Conservation (phyloP, 2,329 filamentous ascomycete genomes). For the Monilinia laxa region DNA sequence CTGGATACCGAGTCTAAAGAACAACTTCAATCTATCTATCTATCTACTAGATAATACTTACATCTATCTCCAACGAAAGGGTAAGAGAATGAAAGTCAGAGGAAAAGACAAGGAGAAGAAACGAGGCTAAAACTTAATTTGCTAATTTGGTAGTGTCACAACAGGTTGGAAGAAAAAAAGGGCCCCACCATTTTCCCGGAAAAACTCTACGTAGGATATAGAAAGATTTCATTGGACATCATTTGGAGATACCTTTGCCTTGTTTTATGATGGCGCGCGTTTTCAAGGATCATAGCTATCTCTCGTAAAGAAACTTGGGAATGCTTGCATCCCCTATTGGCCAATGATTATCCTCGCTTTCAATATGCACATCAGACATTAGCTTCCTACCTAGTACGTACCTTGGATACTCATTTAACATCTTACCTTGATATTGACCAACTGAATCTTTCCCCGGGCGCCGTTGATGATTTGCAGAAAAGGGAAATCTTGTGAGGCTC, state of each 20-base stretch:
- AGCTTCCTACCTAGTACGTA: neutral
- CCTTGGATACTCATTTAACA: neutral
- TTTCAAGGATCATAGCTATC: neutral
- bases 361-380: slow-evolving; percentile 21
- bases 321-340: slow-evolving; percentile 2
- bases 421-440: slow-evolving; percentile 4
- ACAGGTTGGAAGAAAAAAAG: slow-evolving; percentile 17
- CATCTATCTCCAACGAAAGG: no score
- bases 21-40: neutral
- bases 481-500: slow-evolving; percentile 23
- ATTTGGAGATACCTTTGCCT: neutral
- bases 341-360: slow-evolving; percentile 15
- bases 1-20: neutral
- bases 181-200: slow-evolving; percentile 5
- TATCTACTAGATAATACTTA: neutral
- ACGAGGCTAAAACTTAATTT: neutral
- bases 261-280: slow-evolving; percentile 4
- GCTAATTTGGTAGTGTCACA: slow-evolving; percentile 14
- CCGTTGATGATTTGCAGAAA: slow-evolving; percentile 21
- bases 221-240: neutral
- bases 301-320: slow-evolving; percentile 10
- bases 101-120: neutral
- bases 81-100: no score
- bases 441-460: slow-evolving; percentile 14
- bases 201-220: neutral